phyloP scores from a whole-genome alignment of 352 stramenopile genomes.

The Pythium rishiriense region DNA sequence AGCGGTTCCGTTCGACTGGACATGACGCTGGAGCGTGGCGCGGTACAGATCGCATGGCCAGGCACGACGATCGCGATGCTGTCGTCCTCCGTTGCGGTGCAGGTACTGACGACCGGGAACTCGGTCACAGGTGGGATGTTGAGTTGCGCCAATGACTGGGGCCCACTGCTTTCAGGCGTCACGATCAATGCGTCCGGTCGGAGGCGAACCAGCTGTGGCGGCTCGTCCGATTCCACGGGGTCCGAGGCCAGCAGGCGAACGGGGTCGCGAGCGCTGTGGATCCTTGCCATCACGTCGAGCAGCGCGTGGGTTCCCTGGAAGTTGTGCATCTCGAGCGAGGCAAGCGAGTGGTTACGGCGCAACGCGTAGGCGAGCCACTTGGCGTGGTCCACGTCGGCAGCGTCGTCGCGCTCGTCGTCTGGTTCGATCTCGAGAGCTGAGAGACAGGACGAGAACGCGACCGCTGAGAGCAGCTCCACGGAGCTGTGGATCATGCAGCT shows the following conservation, averaged over 20 bases:
- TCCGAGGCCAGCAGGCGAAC: not conserved
- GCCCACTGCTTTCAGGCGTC: constrained; percentile 4
- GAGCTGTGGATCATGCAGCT: constrained; percentile 11
- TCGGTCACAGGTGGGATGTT: not conserved
- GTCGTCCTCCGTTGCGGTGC: not conserved
- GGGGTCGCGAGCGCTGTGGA: not conserved
- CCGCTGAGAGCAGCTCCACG: constrained; percentile 3
- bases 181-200: not conserved
- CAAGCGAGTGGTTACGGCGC: not conserved
- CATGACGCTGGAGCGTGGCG: not conserved
- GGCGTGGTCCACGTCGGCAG: not conserved
- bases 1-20: not conserved
- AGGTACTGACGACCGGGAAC: not conserved
- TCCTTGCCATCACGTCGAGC: constrained; percentile 6
- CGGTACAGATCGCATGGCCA: constrained; percentile 8
- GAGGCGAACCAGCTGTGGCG: not conserved
- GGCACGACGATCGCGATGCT: constrained; percentile 1
- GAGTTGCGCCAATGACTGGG: constrained; percentile 4
- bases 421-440: constrained; percentile 7
- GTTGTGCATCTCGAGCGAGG: not conserved
- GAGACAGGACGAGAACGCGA: constrained; percentile 4
- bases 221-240: not conserved
- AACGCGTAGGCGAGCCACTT: constrained; percentile 16
- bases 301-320: constrained; percentile 1
- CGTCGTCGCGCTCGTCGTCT: not conserved